Conservation (phyloP, 331 rosid genomes). For the Erythrophleum ivorense region DNA sequence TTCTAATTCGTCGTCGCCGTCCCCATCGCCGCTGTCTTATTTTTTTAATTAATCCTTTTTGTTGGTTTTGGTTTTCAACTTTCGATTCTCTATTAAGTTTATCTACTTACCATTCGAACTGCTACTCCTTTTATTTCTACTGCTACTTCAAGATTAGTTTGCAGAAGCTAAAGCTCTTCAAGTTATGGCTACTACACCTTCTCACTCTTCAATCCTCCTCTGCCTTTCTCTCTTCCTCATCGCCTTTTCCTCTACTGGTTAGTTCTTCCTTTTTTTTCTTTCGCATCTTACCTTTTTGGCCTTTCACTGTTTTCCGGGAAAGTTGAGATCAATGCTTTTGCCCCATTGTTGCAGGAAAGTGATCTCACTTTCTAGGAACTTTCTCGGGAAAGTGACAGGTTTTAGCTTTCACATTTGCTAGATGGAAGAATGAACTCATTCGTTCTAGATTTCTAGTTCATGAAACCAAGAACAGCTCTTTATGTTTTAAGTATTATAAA, state of each 20-base stretch:
- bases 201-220: constrained; percentile 13
- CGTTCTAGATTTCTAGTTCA: not conserved
- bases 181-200: constrained; percentile 42
- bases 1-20: not conserved
- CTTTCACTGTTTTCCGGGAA: not conserved
- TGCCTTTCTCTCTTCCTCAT: constrained; percentile 33
- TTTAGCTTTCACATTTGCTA: not conserved
- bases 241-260: constrained; percentile 45
- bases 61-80: not conserved
- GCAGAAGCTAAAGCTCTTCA: not conserved
- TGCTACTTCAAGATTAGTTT: not conserved
- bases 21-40: not conserved
- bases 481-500: not conserved
- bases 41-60: not conserved
- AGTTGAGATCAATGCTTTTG: constrained; percentile 5
- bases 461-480: not conserved
- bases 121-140: not conserved
- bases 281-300: not conserved
- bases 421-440: not conserved
- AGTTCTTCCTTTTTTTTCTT: not conserved
- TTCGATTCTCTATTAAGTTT: not conserved
- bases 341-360: not conserved
- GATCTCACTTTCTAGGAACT: constrained; percentile 2
- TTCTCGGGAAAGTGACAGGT: not conserved
- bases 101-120: not conserved